phyloP scores from a whole-genome alignment of 768 basidiomycete genomes.

The Pleurotus tuoliensis region DNA sequence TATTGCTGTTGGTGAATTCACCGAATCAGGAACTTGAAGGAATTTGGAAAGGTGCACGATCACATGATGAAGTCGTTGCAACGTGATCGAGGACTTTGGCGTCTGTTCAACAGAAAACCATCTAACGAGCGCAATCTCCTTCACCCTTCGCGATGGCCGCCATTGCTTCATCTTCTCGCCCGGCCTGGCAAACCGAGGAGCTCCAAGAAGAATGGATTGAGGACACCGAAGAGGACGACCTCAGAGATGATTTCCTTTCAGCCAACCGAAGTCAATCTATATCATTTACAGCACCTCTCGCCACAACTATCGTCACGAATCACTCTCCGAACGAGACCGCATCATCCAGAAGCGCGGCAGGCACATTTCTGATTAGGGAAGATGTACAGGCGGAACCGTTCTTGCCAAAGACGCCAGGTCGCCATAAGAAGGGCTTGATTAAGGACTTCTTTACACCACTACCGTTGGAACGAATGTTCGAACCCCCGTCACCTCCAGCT shows the following conservation, averaged over 20 bases:
- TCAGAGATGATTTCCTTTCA: conserved; percentile 32
- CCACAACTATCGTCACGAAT: conserved; percentile 48
- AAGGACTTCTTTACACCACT: conserved; percentile 89
- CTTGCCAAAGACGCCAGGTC: conserved; percentile 64
- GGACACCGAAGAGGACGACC: conserved; percentile 36
- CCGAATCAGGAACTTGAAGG: no score
- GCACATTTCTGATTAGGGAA: conserved; percentile 76
- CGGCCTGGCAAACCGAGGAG: conserved; percentile 87
- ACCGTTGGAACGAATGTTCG: conserved; percentile 88
- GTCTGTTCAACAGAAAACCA: neutral
- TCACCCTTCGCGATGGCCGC: conserved; percentile 6
- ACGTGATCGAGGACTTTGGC: neutral
- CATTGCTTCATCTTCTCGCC: conserved; percentile 22
- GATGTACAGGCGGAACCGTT: conserved; percentile 54
- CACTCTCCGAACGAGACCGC: conserved; percentile 27
- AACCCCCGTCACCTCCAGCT: conserved; percentile 81
- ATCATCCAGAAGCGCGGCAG: conserved; percentile 33
- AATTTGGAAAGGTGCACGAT: neutral
- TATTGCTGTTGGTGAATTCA: no score
- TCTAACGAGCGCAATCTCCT: neutral
- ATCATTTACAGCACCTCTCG: conserved; percentile 57
- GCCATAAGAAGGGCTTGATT: conserved; percentile 51
- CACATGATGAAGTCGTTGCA: conserved; percentile 5
- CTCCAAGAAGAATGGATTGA: conserved; percentile 92
- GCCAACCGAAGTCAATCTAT: conserved; percentile 52